phyloP scores from a whole-genome alignment of 768 basidiomycete species.

The Pisolithus tinctorius region DNA sequence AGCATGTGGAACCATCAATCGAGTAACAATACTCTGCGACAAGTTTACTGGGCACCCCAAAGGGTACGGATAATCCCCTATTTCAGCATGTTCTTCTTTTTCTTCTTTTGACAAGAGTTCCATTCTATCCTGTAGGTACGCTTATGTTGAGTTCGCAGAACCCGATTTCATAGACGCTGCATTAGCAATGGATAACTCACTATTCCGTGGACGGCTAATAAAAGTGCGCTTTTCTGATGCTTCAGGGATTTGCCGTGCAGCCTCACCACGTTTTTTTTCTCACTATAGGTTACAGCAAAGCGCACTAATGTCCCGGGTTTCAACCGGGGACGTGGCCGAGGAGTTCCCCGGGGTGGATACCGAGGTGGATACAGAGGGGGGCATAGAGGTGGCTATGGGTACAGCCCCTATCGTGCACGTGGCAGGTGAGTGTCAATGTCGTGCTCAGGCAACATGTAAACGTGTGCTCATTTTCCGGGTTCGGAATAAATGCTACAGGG shows the following conservation, averaged over 20 bases:
- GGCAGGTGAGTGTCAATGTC: conserved; percentile 53
- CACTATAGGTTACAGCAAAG: conserved; percentile 79
- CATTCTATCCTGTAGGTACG: conserved; percentile 54
- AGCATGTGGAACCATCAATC: conserved; percentile 95
- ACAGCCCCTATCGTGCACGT: conserved; percentile 53
- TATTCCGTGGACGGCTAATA: conserved; percentile 89
- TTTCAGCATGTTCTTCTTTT: conserved; percentile 5
- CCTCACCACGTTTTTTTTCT: not conserved
- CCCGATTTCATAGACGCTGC: conserved; percentile 87
- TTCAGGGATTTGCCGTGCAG: not conserved
- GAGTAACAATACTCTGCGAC: conserved; percentile 98
- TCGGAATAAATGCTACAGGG: conserved; percentile 31
- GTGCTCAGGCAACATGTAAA: conserved; percentile 61
- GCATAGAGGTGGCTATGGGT: conserved; percentile 45
- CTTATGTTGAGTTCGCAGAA: conserved; percentile 98
- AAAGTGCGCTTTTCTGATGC: conserved; percentile 50
- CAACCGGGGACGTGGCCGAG: conserved; percentile 75
- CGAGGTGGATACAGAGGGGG: conserved; percentile 59
- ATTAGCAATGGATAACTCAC: conserved; percentile 88
- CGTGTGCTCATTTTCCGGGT: conserved; percentile 7
- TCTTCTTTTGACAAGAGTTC: conserved; percentile 4
- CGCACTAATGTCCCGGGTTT: conserved; percentile 95
- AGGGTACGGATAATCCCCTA: conserved; percentile 51
- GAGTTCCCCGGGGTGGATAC: conserved; percentile 42
- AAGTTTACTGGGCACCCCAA: conserved; percentile 99